These are phyloP conservation scores for Lichtheimia ramosa DNA, from an alignment of 371 early-diverging fungal species.

Conservation along the genomic window DNA sequence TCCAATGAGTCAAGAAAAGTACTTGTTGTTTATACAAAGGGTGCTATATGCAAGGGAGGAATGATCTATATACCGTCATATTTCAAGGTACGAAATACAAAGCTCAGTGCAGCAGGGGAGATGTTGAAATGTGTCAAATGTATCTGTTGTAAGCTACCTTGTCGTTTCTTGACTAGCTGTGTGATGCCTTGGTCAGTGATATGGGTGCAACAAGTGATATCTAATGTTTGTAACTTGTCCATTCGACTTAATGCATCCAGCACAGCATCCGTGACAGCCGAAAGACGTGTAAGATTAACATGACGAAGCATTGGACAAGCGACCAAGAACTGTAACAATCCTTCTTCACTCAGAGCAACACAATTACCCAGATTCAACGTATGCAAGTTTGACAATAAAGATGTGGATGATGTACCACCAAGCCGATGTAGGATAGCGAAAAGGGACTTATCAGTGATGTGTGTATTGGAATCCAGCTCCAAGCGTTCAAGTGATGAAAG, in stretches of 20 bases:
- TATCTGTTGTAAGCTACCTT: background rate
- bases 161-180: background rate
- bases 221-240: background rate
- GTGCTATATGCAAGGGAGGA: no score
- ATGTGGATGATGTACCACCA: background rate
- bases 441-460: conserved; percentile 11
- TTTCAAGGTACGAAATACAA: no score
- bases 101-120: no score
- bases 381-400: background rate
- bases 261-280: conserved; percentile 12
- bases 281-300: conserved; percentile 5
- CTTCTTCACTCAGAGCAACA: background rate
- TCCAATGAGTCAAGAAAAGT: no score
- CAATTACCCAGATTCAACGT: conserved; percentile 2
- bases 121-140: no score
- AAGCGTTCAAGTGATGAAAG: background rate
- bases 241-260: background rate
- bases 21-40: no score
- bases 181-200: conserved; percentile 16
- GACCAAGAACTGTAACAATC: background rate
- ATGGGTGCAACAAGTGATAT: background rate
- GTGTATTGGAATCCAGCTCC: conserved; percentile 5
- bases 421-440: background rate
- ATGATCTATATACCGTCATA: no score
- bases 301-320: background rate